Percentiles rank a stretch among this genome's conserved stretches.
Evolutionary conservation across 805 yeast species (phyloP).

Genomic region (Teunomyces pallodes): DNA sequence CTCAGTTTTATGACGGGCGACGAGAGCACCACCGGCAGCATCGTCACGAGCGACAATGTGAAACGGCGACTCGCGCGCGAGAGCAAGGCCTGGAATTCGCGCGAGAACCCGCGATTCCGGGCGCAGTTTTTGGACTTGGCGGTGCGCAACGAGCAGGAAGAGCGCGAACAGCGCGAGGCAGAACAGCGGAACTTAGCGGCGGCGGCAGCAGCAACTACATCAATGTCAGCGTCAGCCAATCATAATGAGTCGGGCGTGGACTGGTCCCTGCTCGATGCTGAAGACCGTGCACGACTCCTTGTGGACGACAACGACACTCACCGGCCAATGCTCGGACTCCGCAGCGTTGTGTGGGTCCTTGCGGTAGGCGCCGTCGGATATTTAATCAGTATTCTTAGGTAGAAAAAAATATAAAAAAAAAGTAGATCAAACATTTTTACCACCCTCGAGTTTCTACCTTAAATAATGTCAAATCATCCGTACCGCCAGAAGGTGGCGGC

Average conservation of each 20-base stretch:
- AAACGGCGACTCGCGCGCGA: slow-evolving; percentile 57
- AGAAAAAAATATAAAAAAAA: slow-evolving; percentile 9
- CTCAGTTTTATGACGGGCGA: slow-evolving; percentile 89
- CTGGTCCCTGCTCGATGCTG: slow-evolving; percentile 48
- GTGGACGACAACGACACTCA: slow-evolving; percentile 14
- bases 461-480: slow-evolving; percentile 15
- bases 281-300: slow-evolving; percentile 55
- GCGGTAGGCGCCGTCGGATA: slow-evolving; percentile 25
- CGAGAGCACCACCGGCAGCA: slow-evolving; percentile 82
- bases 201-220: slow-evolving; percentile 6
- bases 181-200: slow-evolving; percentile 12
- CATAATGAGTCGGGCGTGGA: too few relatives aligned
- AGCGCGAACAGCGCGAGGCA: slow-evolving; percentile 15
- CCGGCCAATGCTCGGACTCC: not conserved
- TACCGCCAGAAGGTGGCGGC: slow-evolving; percentile 24
- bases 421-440: not conserved
- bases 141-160: slow-evolving; percentile 39
- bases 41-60: slow-evolving; percentile 57
- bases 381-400: slow-evolving; percentile 23
- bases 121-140: slow-evolving; percentile 70
- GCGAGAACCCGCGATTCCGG: slow-evolving; percentile 54
- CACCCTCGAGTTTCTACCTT: not conserved
- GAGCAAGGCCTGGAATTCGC: slow-evolving; percentile 59
- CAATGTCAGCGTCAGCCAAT: too few relatives aligned
- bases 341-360: slow-evolving; percentile 12